Percentiles rank a stretch among this genome's conserved stretches.
phyloP scores from a whole-genome alignment of 768 basidiomycete species.

The Lentinus brumalis region DNA sequence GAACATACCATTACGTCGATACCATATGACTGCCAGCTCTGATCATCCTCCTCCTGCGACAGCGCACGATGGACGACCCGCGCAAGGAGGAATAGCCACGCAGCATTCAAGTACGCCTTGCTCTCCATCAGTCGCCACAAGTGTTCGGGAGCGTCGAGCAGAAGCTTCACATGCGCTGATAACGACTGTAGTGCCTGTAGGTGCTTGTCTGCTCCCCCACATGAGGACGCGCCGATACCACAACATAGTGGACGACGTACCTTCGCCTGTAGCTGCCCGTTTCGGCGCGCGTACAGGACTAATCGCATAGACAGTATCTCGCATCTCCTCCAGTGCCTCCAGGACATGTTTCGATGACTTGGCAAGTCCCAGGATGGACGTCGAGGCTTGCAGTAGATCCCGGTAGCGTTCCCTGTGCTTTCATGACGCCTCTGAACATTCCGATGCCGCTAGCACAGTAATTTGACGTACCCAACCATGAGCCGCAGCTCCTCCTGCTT shows the following conservation, averaged over 20 bases:
- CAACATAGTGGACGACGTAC: conserved; percentile 30
- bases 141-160: conserved; percentile 90
- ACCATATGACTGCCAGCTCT: conserved; percentile 55
- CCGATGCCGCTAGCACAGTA: too few species aligned
- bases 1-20: conserved; percentile 58
- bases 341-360: conserved; percentile 66
- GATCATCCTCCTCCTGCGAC: conserved; percentile 57
- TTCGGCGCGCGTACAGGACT: conserved; percentile 47
- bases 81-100: conserved; percentile 85
- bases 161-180: conserved; percentile 88
- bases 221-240: background rate
- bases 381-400: conserved; percentile 82
- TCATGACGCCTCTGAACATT: conserved; percentile 44
- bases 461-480: conserved; percentile 84
- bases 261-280: conserved; percentile 41
- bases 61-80: conserved; percentile 83
- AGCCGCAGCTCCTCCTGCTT: conserved; percentile 86
- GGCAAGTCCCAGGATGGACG: conserved; percentile 79
- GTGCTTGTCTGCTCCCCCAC: conserved; percentile 54
- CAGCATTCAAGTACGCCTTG: conserved; percentile 77
- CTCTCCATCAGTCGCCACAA: conserved; percentile 86
- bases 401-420: conserved; percentile 87
- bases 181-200: conserved; percentile 70
- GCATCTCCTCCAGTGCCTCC: conserved; percentile 64
- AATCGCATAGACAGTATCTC: conserved; percentile 51